These are phyloP conservation scores for Aechmea fasciata DNA, from an alignment of 176 grass and related monocot species.

Conservation along the genomic window DNA sequence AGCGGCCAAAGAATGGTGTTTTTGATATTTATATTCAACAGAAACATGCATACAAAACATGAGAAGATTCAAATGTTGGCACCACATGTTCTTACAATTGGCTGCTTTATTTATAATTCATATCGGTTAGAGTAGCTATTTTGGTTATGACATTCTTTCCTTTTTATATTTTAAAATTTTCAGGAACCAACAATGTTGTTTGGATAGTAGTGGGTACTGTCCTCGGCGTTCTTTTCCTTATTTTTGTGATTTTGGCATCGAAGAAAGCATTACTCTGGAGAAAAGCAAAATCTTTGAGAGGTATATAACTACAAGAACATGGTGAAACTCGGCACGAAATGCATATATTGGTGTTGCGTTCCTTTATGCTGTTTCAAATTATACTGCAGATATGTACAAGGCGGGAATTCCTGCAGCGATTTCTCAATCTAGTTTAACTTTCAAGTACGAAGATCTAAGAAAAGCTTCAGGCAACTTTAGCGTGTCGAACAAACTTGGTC, in stretches of 20 bases:
- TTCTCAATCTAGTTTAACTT: conserved; percentile 59
- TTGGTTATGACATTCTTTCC: neutral
- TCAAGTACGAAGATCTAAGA: conserved; percentile 59
- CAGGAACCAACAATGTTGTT: conserved; percentile 37
- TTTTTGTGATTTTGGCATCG: conserved; percentile 42
- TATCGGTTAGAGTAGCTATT: neutral
- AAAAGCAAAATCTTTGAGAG: conserved; percentile 35
- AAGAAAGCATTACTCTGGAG: conserved; percentile 32
- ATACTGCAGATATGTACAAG: conserved; percentile 42
- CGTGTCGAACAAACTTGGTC: conserved; percentile 71
- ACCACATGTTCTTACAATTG: too few species aligned
- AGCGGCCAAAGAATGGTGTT: too few species aligned
- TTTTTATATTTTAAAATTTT: conserved; percentile 10
- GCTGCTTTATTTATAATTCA: too few species aligned
- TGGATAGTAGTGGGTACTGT: conserved; percentile 59
- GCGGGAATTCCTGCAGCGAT: conserved; percentile 40
- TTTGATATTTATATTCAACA: too few species aligned
- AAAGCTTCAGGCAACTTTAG: conserved; percentile 65
- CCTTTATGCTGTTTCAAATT: neutral
- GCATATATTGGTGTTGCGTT: neutral
- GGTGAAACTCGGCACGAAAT: neutral
- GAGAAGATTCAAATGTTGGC: too few species aligned
- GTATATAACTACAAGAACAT: conserved; percentile 39
- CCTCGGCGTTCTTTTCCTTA: conserved; percentile 35
- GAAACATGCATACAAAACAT: too few species aligned